These are phyloP conservation scores for Pythium folliculosum DNA, from an alignment of 352 stramenopile genomes.

Conservation along the genomic window DNA sequence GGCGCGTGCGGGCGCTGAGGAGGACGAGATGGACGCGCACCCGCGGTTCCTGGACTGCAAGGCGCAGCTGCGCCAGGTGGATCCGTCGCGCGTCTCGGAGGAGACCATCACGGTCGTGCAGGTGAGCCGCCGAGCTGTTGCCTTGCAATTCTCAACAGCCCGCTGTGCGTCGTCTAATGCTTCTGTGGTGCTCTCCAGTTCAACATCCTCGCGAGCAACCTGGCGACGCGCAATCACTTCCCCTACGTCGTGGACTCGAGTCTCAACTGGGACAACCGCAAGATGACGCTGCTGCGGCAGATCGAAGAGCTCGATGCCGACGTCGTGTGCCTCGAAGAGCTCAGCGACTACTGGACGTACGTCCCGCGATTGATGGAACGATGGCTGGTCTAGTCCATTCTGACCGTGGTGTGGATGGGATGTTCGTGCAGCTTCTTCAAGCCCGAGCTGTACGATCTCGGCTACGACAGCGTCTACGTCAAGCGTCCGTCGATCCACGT, in stretches of 20 bases:
- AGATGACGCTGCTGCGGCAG: conserved; percentile 73
- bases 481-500: conserved; percentile 85
- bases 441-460: conserved; percentile 60
- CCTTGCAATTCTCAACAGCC: too few relatives aligned
- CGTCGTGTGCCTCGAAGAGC: conserved; percentile 83
- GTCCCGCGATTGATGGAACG: conserved; percentile 21
- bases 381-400: neutral
- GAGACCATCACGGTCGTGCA: conserved; percentile 81
- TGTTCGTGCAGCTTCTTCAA: conserved; percentile 74
- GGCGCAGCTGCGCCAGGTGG: conserved; percentile 45
- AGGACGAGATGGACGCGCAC: conserved; percentile 7
- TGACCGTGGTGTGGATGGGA: neutral
- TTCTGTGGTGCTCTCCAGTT: conserved; percentile 34
- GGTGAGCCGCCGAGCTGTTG: conserved; percentile 31
- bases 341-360: conserved; percentile 89
- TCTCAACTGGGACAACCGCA: conserved; percentile 85
- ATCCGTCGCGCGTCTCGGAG: conserved; percentile 36
- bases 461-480: conserved; percentile 86
- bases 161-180: neutral
- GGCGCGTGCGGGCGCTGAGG: neutral
- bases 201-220: conserved; percentile 86
- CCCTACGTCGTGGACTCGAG: conserved; percentile 82
- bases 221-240: conserved; percentile 84
- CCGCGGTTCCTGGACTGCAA: conserved; percentile 48
- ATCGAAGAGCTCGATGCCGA: conserved; percentile 77